Base-by-base conservation (phyloP, 2,329 filamentous ascomycete species). In the Claviceps spartinae region DNA sequence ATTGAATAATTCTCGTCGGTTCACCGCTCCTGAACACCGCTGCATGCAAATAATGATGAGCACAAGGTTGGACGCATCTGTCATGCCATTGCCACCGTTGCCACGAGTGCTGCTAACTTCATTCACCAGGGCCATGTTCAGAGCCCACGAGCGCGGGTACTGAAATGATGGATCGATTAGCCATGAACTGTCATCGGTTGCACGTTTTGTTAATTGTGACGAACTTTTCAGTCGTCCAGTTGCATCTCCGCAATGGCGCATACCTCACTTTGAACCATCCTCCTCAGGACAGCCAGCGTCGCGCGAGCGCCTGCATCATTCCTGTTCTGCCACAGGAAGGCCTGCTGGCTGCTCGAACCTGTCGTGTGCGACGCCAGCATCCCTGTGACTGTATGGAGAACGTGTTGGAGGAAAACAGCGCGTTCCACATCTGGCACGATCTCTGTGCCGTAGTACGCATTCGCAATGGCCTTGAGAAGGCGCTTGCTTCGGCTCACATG, bases 91-190 rank as follows among this genome's bases (percentile, higher is more conserved):
- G 22, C 22, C 22, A 22, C 22, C 22, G 22, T 22, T 22, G 16
- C 53, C 49, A 34, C 30, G 30, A 5, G 49, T 40, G 2, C 54
- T 48, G 30, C 51, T 53, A 2, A 58, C 55, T 3, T 45, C 47
- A 2, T 45, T 45, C 3, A 55, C 58, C 41, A 64, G 50, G 3
- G 60, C 57, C 55, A 58, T 59, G 13, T 58, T 57, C 34, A 63
- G 43, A 5, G 59, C 54, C 63, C 63, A 65, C 0, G 60, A 55
- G 37, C 58, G 60, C 1, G 63, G 62, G 1, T 60, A 37, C 60
- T 62, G 30, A 5, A 20, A 30, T 20, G 5, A 18, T n/a, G 6
- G 18, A 16, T 7, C 1, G 18, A 38, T 54, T 22, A 52, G 44
- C 30, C 16, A 44, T 30, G 9, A 5, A 37, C 34, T 41, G 8